Base-by-base conservation (phyloP, 306 rosid species). In the Cucurbita maxima region DNA sequence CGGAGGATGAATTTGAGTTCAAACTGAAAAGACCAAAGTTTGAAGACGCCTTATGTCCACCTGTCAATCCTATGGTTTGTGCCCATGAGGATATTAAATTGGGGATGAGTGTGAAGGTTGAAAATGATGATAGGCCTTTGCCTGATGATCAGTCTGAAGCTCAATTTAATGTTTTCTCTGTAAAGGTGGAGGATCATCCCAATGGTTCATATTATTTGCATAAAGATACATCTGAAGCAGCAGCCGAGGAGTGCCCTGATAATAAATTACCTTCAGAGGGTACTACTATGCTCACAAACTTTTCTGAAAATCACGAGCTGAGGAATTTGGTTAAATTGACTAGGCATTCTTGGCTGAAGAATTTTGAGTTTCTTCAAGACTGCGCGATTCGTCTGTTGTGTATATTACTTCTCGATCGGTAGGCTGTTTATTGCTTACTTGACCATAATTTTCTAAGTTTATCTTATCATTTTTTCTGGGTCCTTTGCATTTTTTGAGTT, bases 331-430 rank as follows among this genome's bases (percentile, higher is more conserved):
- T 93, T 80, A 87, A 90, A 81, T 81, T 90, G 81, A 86, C 90
- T 62, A 87, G 96, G 86, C 88, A 84, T 84, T 88, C 93, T 50
- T 94, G 94, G 98, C 88, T 90, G 81, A 86, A 80, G 78, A 94
- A 94, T 84, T 86, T 77, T 58, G 90, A 84, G 81, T 90, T 94
- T 84, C 98, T 90, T 78, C 98, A 90, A 75, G 98, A 94, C 69
- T 94, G 96, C 79, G 91, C 88, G 48, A 86, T 94, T 64, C 97
- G 98, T 63, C 82, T 94, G 77, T 82, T 94, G 80, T 94, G 98
- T 72, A 92, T 94, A 50, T 72, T 94, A 86, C 86, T 96, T 43
- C 86, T 94, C 20, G 97, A 94, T 74, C 97, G 98, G 97, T 94
- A 89, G 66, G 88, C 67, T 56, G 3, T 80, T 75, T 58, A 43